Evolutionary conservation across 148 eudicot species (phyloP).

Genomic region (Polygonum aviculare): DNA sequence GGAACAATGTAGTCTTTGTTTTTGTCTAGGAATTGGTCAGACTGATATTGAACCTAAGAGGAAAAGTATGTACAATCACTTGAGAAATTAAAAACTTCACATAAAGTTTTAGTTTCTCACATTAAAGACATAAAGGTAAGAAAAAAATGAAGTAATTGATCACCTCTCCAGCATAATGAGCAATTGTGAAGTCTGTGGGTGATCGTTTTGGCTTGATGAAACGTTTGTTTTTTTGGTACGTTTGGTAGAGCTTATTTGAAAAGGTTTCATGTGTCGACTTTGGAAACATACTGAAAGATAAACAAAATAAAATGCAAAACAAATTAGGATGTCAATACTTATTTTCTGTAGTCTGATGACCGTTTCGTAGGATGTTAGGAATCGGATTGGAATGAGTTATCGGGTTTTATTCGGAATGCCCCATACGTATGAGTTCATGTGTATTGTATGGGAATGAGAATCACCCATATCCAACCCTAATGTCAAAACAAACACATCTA

Average conservation of each 20-base stretch:
- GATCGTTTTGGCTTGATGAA: slow-evolving; percentile 92
- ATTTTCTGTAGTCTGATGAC: neutral
- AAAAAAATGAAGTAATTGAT: slow-evolving; percentile 13
- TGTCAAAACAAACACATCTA: too few relatives aligned
- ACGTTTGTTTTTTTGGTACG: slow-evolving; percentile 71
- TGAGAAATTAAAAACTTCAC: slow-evolving; percentile 10
- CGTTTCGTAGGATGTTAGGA: too few relatives aligned
- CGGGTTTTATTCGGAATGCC: too few relatives aligned
- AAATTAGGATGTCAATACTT: neutral
- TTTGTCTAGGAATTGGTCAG: slow-evolving; percentile 89
- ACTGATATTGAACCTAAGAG: slow-evolving; percentile 78
- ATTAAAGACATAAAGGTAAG: neutral
- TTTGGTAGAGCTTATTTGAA: slow-evolving; percentile 89
- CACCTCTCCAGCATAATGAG: slow-evolving; percentile 99
- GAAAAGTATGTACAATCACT: slow-evolving; percentile 12
- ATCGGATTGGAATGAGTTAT: too few relatives aligned
- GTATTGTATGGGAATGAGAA: too few relatives aligned
- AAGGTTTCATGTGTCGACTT: slow-evolving; percentile 97
- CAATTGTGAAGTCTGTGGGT: slow-evolving; percentile 83
- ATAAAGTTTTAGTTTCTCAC: neutral
- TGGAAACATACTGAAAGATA: slow-evolving; percentile 88
- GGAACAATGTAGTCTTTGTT: slow-evolving; percentile 98
- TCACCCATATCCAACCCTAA: too few relatives aligned
- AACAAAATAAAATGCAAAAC: neutral
- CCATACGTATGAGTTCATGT: too few relatives aligned